These are phyloP conservation scores for Lactuca sativa DNA, from an alignment of 129 eudicot genomes.

Conservation along the genomic window DNA sequence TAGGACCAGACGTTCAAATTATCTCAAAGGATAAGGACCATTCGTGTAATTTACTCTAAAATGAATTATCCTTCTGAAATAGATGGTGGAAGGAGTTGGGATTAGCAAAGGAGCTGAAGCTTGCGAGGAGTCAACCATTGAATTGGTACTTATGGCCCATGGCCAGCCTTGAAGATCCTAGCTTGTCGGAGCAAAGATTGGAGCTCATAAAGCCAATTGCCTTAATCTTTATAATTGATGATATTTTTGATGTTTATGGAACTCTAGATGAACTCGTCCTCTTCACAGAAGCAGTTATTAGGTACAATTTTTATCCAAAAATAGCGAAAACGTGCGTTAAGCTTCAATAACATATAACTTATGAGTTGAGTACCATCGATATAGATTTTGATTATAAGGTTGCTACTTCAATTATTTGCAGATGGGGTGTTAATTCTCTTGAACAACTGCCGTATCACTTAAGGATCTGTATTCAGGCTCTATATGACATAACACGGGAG, in stretches of 20 bases:
- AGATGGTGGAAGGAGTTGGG: slow-evolving; percentile 71
- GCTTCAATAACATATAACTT: not conserved
- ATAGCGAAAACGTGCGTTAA: not conserved
- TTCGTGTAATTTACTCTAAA: too few species aligned
- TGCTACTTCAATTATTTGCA: slow-evolving; percentile 19
- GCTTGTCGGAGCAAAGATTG: slow-evolving; percentile 38
- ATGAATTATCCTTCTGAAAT: not conserved
- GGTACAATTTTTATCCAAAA: slow-evolving; percentile 20
- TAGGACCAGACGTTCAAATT: too few species aligned
- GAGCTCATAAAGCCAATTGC: slow-evolving; percentile 62
- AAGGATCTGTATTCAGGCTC: slow-evolving; percentile 50
- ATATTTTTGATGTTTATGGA: slow-evolving; percentile 66
- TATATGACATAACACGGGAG: slow-evolving; percentile 44
- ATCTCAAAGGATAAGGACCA: too few species aligned
- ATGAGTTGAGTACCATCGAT: not conserved
- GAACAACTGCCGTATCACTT: slow-evolving; percentile 49
- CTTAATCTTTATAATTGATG: slow-evolving; percentile 56
- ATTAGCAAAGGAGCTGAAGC: slow-evolving; percentile 42
- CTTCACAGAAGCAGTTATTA: slow-evolving; percentile 58
- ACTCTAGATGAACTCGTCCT: slow-evolving; percentile 43
- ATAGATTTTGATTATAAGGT: not conserved
- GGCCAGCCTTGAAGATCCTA: slow-evolving; percentile 48
- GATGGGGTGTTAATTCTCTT: slow-evolving; percentile 50
- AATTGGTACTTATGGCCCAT: slow-evolving; percentile 76
- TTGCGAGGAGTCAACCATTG: slow-evolving; percentile 58